phyloP scores from a whole-genome alignment of 1,284 basidiomycete species.

The Leccinum brunneo-olivaceum region DNA sequence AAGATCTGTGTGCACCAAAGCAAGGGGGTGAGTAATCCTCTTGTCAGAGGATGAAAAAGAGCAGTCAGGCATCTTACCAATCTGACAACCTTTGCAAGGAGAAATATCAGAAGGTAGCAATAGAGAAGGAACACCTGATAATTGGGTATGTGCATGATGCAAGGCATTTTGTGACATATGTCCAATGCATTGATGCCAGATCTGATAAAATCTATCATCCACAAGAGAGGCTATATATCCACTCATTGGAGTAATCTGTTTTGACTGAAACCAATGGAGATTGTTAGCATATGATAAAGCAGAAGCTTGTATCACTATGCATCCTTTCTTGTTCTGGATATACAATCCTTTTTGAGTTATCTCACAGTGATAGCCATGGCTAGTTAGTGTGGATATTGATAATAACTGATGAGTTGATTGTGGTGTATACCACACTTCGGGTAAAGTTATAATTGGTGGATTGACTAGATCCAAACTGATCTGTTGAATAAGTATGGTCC shows the following conservation, averaged over 20 bases:
- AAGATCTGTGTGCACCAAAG: background rate
- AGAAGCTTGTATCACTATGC: background rate
- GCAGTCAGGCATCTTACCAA: background rate
- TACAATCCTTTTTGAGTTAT: background rate
- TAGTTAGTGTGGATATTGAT: background rate
- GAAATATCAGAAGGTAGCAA: too few relatives aligned
- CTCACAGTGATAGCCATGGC: background rate
- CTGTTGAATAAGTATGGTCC: too few relatives aligned
- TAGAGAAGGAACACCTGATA: too few relatives aligned
- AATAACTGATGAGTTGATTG: background rate
- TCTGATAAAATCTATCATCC: too few relatives aligned
- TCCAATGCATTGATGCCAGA: too few relatives aligned
- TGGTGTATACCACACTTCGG: background rate
- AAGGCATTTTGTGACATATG: too few relatives aligned
- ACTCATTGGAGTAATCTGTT: background rate
- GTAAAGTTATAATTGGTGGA: background rate
- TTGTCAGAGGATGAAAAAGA: background rate
- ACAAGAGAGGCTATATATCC: background rate
- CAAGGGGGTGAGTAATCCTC: background rate
- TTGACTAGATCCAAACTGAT: too few relatives aligned
- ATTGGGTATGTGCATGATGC: too few relatives aligned
- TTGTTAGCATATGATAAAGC: background rate
- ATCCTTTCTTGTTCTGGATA: background rate
- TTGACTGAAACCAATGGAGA: background rate
- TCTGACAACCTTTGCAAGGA: background rate